These are phyloP conservation scores for Licmophora abbreviata DNA, from an alignment of 108 stramenopile species.

Conservation along the genomic window DNA sequence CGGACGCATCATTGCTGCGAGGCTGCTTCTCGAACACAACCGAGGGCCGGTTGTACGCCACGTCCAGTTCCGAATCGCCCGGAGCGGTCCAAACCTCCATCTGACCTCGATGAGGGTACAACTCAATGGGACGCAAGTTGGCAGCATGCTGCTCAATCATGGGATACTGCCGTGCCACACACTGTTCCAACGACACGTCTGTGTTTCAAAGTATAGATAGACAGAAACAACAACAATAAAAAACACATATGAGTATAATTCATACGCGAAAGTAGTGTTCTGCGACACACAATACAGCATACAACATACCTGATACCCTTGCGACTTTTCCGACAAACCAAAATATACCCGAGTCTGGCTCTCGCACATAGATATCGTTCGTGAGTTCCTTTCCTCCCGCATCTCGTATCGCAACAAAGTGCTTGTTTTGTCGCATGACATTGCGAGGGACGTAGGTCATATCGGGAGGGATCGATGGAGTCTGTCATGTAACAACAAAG, in stretches of 20 bases:
- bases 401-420: conserved; percentile 55
- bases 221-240: too few species aligned
- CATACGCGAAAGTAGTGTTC: too few species aligned
- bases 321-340: conserved; percentile 85
- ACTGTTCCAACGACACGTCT: conserved; percentile 60
- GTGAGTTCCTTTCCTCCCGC: conserved; percentile 54
- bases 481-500: not conserved
- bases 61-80: conserved; percentile 79
- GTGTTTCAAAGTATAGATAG: not conserved
- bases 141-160: conserved; percentile 72
- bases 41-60: conserved; percentile 68
- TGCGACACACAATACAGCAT: not conserved
- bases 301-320: conserved; percentile 36
- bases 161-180: conserved; percentile 58
- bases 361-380: conserved; percentile 71
- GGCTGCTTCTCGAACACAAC: conserved; percentile 38
- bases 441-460: conserved; percentile 73
- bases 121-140: conserved; percentile 61
- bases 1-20: conserved; percentile 18
- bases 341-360: conserved; percentile 45
- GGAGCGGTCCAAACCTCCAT: conserved; percentile 73
- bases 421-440: conserved; percentile 47
- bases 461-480: conserved; percentile 24
- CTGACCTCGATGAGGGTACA: conserved; percentile 46
- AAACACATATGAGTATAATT: too few species aligned